Percentiles rank a stretch among this genome's conserved stretches.
phyloP scores from a whole-genome alignment of 2,329 filamentous ascomycete species.

The Pezicula radicicola region DNA sequence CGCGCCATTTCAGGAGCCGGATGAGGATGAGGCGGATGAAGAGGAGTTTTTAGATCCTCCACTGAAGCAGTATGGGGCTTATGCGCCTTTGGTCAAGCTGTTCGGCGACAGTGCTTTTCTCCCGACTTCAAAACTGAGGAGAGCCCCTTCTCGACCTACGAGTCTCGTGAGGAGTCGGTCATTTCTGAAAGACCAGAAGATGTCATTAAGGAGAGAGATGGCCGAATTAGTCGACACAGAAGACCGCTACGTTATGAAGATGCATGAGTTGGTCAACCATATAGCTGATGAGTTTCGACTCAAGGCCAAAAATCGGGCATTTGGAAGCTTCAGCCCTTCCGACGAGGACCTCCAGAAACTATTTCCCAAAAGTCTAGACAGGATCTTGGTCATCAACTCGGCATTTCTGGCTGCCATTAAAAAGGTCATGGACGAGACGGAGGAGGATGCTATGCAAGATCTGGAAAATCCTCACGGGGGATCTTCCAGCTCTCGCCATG shows the following conservation, averaged over 20 bases:
- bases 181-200: slow-evolving; percentile 78
- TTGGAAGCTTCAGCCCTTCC: slow-evolving; percentile 66
- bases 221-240: slow-evolving; percentile 90
- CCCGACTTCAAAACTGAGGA: slow-evolving; percentile 78
- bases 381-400: slow-evolving; percentile 79
- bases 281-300: slow-evolving; percentile 78
- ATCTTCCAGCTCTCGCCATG: slow-evolving; percentile 43
- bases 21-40: slow-evolving; percentile 58
- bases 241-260: slow-evolving; percentile 85
- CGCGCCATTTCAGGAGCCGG: slow-evolving; percentile 55
- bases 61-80: slow-evolving; percentile 70
- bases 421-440: slow-evolving; percentile 75
- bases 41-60: slow-evolving; percentile 64
- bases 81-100: slow-evolving; percentile 71
- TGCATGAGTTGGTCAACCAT: slow-evolving; percentile 77
- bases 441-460: slow-evolving; percentile 74
- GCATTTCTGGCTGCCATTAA: slow-evolving; percentile 76
- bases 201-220: slow-evolving; percentile 83
- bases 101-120: slow-evolving; percentile 85
- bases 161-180: slow-evolving; percentile 74
- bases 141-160: slow-evolving; percentile 83
- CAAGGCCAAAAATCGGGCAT: slow-evolving; percentile 56
- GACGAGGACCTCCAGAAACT: slow-evolving; percentile 70
- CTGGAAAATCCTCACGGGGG: slow-evolving; percentile 58
- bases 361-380: slow-evolving; percentile 77